phyloP scores from a whole-genome alignment of 2,329 filamentous ascomycete genomes.

The Xylaria sp. region DNA sequence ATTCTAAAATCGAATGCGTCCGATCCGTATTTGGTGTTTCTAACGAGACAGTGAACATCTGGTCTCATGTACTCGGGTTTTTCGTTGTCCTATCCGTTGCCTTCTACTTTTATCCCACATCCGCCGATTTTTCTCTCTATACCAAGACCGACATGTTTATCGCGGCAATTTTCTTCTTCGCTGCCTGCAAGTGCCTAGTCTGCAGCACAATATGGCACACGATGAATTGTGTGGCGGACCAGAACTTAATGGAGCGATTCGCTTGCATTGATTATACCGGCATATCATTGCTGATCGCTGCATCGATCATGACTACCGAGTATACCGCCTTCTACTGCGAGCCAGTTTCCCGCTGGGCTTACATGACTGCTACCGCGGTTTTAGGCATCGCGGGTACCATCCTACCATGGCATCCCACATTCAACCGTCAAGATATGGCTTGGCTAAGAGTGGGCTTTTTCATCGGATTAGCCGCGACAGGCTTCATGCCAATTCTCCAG shows the following conservation, averaged over 20 bases:
- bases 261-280: conserved; percentile 99
- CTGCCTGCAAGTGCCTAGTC: conserved; percentile 91
- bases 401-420: conserved; percentile 94
- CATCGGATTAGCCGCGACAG: conserved; percentile 85
- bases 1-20: conserved; percentile 90
- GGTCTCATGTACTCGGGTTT: conserved; percentile 93
- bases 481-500: conserved; percentile 89
- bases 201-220: conserved; percentile 99
- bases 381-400: conserved; percentile 90
- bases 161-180: conserved; percentile 94
- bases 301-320: conserved; percentile 97
- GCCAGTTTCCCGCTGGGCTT: conserved; percentile 83
- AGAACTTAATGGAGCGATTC: conserved; percentile 90
- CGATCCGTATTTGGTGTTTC: conserved; percentile 84
- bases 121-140: conserved; percentile 85
- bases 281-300: conserved; percentile 92
- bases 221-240: conserved; percentile 95
- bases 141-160: conserved; percentile 91
- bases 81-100: conserved; percentile 87
- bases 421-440: conserved; percentile 92
- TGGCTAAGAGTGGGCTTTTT: conserved; percentile 95
- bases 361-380: conserved; percentile 82
- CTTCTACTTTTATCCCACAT: conserved; percentile 95
- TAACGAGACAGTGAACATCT: conserved; percentile 98
- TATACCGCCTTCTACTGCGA: conserved; percentile 99